Evolutionary conservation across 768 basidiomycete genomes (phyloP).

Genomic region (Hericium coralloides): DNA sequence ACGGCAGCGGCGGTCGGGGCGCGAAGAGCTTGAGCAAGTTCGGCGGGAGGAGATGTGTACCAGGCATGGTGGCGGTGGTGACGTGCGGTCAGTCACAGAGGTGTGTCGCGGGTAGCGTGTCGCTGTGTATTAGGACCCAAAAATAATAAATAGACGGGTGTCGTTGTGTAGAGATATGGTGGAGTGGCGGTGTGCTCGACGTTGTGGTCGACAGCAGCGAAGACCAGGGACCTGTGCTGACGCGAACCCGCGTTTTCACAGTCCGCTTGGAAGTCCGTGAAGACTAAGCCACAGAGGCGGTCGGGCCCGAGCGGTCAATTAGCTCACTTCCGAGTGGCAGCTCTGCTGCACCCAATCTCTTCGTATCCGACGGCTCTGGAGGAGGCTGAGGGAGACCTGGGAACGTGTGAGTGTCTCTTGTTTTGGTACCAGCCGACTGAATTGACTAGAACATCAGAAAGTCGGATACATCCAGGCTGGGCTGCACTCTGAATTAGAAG

Average conservation of each 20-base stretch:
- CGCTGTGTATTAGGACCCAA: slow-evolving; percentile 3
- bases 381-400: no score
- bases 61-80: slow-evolving; percentile 31
- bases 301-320: no score
- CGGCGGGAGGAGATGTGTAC: slow-evolving; percentile 86
- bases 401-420: no score
- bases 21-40: slow-evolving; percentile 96
- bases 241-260: not conserved
- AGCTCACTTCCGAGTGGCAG: no score
- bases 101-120: not conserved
- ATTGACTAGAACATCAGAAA: no score
- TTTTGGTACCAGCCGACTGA: no score
- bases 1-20: slow-evolving; percentile 85
- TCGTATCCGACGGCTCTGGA: no score
- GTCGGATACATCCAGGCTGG: no score
- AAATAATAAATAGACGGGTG: not conserved
- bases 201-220: not conserved
- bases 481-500: no score
- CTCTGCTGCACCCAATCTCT: no score
- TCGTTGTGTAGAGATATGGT: not conserved
- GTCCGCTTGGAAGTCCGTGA: not conserved
- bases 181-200: not conserved
- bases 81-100: not conserved
- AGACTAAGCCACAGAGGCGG: not conserved
- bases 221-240: not conserved